Evolutionary conservation across 2,329 filamentous ascomycete genomes (phyloP).

Genomic region (Ophiostoma piceae): DNA sequence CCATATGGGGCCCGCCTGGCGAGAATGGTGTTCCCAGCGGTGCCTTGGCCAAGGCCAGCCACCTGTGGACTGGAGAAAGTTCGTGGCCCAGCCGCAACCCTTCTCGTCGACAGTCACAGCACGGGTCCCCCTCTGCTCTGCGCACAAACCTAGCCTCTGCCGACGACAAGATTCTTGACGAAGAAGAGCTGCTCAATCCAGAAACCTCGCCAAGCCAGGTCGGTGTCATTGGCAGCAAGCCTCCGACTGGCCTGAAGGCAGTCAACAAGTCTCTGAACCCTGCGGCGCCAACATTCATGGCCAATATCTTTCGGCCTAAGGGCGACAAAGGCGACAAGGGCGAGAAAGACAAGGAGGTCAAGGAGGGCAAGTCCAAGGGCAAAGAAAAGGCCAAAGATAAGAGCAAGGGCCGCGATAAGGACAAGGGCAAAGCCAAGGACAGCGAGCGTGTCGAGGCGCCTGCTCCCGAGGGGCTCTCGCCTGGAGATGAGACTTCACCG

Average conservation of each 20-base stretch:
- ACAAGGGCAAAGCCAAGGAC: slow-evolving; percentile 36
- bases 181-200: slow-evolving; percentile 50
- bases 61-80: slow-evolving; percentile 61
- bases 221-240: slow-evolving; percentile 72
- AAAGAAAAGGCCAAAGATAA: slow-evolving; percentile 38
- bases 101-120: slow-evolving; percentile 74
- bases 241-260: slow-evolving; percentile 43
- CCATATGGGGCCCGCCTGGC: slow-evolving; percentile 62
- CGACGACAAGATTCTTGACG: slow-evolving; percentile 59
- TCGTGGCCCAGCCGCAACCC: slow-evolving; percentile 58
- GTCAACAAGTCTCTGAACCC: slow-evolving; percentile 64
- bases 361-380: slow-evolving; percentile 35
- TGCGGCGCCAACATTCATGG: slow-evolving; percentile 81
- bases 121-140: slow-evolving; percentile 63
- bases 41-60: slow-evolving; percentile 45
- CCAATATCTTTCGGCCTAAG: slow-evolving; percentile 54
- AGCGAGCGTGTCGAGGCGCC: slow-evolving; percentile 21
- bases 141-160: slow-evolving; percentile 58
- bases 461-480: slow-evolving; percentile 24
- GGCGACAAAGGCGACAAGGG: slow-evolving; percentile 36
- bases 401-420: slow-evolving; percentile 34
- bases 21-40: slow-evolving; percentile 34
- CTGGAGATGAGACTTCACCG: slow-evolving; percentile 40
- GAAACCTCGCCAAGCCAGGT: slow-evolving; percentile 53
- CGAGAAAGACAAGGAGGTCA: slow-evolving; percentile 34